Percentiles rank a stretch among this genome's conserved stretches.
Evolutionary conservation across 2,329 filamentous ascomycete species (phyloP).

Genomic region (Epichloe brachyelytri): DNA sequence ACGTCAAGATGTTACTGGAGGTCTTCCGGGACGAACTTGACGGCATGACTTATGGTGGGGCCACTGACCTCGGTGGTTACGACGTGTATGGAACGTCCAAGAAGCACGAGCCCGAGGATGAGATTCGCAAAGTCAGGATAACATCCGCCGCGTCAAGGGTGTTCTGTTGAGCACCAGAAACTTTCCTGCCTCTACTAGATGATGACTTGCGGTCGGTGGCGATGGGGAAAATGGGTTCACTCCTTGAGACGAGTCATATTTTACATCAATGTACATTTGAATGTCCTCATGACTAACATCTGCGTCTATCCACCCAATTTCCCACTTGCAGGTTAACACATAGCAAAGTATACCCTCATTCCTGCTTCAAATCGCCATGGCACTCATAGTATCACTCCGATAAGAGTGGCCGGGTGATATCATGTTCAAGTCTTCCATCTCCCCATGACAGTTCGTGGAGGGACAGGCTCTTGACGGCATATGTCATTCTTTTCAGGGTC

Average conservation of each 20-base stretch:
- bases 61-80: conserved; percentile 24
- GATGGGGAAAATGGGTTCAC: background rate
- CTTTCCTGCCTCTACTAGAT: conserved; percentile 43
- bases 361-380: background rate
- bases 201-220: background rate
- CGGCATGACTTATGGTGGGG: conserved; percentile 35
- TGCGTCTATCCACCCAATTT: background rate
- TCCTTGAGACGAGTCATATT: background rate
- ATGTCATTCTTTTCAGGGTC: conserved; percentile 9
- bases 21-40: conserved; percentile 55
- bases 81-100: conserved; percentile 31
- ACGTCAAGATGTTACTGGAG: conserved; percentile 39
- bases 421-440: background rate
- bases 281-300: background rate
- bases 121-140: conserved; percentile 61
- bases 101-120: conserved; percentile 48
- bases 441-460: no score
- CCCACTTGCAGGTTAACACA: background rate
- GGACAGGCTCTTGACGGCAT: background rate
- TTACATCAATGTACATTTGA: background rate
- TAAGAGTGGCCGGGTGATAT: no score
- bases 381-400: no score
- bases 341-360: background rate
- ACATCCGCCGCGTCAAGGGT: conserved; percentile 69
- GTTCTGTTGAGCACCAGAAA: conserved; percentile 61